Base-by-base conservation (phyloP, 768 basidiomycete species). In the Rhodotorula paludigena region DNA sequence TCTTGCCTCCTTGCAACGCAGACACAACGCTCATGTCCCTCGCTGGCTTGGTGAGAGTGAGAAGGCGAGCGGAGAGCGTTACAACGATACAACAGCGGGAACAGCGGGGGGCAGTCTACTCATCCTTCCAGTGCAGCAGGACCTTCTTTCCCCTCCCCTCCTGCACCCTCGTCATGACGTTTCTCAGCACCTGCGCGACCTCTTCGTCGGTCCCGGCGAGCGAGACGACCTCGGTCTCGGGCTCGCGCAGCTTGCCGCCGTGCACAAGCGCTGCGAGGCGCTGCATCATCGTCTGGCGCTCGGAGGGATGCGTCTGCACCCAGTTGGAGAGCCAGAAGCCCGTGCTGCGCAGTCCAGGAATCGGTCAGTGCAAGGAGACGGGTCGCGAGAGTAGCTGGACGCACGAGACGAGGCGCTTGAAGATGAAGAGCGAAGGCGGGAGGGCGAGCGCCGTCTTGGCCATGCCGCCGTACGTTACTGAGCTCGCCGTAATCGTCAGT, bases 401-500 rank as follows among this genome's bases (percentile, higher is more conserved):
- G 57, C 84, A 86, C 32, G 82, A 82, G 0, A 83, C 86, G 70
- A 92, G 80, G 76, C 89, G 88, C 70, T 86, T 89, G 82, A 93
- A 93, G 66, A 93, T 90, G 78, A 89, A 87, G 30, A 86, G 80
- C 0, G 88, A 87, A 0, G 88, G 86, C 2, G 91, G 88, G 30
- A 93, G 76, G 2, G 85, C 83, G 25, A 93, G 77, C 0, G 90
- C 89, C 59, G 87, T 82, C 76, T 88, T 90, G 2, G 90, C 88
- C 90, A 93, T 92, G 10, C 88, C 90, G 36, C 91, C 91, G 61
- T 92, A 93, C 0, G 91, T 89, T 14, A 92, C 73, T 68, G 63
- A 12, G 5, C 5, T 3, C 3, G 20, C 2, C 6, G 12, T 5
- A 6, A 5, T 51, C 32, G 16, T 21, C 30, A 53, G 16, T 9